Base-by-base conservation (phyloP, 2,329 filamentous ascomycete genomes). In the Boeremia lycopersici region DNA sequence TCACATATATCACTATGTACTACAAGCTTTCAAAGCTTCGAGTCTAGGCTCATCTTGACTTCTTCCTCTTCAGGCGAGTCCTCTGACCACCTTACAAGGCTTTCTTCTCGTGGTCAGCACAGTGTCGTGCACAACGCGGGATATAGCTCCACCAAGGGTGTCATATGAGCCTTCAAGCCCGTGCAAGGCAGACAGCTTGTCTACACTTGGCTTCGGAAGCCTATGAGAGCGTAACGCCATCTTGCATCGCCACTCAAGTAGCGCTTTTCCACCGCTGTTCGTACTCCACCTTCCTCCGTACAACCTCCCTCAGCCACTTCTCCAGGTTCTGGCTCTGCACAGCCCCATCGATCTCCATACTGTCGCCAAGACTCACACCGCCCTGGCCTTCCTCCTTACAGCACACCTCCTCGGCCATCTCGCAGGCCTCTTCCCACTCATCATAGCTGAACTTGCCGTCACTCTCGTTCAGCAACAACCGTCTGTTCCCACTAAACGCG, bases 401-500 rank as follows among this genome's bases (percentile, higher is more conserved):
- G 73, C 92, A 96, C 42, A 88, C 80, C 34, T 78, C 76, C 68
- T 86, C 81, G 30, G 89, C 91, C 39, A 81, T 77, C 57, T 87
- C 82, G 61, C 87, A 85, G 15, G 89, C 84, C 38, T 82, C 78
- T 51, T 91, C 85, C 91, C 93, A 97, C 60, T 89, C 87, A 12
- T 86, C 81, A 61, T 89, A 80, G 41, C 85, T 84, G 70, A 97
- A 98, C 3, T 78, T 77, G 0, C 93, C 93, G 66, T 93, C 86
- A 67, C 91, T 96, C 76, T 96, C 90, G 30, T 85, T 87, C 36
- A 96, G 76, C 19, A 97, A 76, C 46, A 96, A 78, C 55, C 90
- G 86, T 8, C 88, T 84, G n/a, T 72, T 58, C 3, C 64, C 68
- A 0, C 88, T 88, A 72, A 95, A 96, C 6, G 87, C 89, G 53